Percentiles rank a stretch among this genome's conserved stretches.
phyloP scores from a whole-genome alignment of 1,139 yeast species.

The Hansenula lynferdii region DNA sequence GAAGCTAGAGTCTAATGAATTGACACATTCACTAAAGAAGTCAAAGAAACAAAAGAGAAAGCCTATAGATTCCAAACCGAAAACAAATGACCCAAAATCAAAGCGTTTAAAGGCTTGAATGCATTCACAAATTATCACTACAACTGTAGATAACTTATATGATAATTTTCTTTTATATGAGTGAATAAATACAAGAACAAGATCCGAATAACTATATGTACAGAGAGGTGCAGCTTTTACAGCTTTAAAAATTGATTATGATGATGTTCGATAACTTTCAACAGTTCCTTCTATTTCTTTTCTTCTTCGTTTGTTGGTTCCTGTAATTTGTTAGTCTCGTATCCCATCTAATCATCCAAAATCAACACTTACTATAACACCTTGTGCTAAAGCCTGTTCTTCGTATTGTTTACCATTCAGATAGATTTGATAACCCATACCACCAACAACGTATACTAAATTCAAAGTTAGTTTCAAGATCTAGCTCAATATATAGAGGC shows the following conservation, averaged over 20 bases:
- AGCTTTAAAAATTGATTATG: too few relatives aligned
- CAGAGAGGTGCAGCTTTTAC: neutral
- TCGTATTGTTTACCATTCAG: constrained; percentile 49
- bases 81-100: neutral
- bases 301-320: neutral
- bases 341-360: neutral
- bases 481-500: too few relatives aligned
- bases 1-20: constrained; percentile 27
- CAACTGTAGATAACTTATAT: too few relatives aligned
- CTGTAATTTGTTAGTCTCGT: neutral
- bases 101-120: neutral
- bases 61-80: constrained; percentile 4
- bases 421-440: constrained; percentile 58
- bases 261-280: too few relatives aligned
- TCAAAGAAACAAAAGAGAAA: constrained; percentile 29
- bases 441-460: constrained; percentile 47
- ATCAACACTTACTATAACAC: constrained; percentile 4
- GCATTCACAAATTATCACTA: too few relatives aligned
- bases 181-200: neutral
- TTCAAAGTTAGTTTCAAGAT: neutral
- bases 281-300: neutral
- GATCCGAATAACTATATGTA: neutral
- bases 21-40: constrained; percentile 46
- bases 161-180: too few relatives aligned
- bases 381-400: constrained; percentile 25